phyloP scores from a whole-genome alignment of 495 filamentous ascomycete genomes.

The Evernia prunastri region DNA sequence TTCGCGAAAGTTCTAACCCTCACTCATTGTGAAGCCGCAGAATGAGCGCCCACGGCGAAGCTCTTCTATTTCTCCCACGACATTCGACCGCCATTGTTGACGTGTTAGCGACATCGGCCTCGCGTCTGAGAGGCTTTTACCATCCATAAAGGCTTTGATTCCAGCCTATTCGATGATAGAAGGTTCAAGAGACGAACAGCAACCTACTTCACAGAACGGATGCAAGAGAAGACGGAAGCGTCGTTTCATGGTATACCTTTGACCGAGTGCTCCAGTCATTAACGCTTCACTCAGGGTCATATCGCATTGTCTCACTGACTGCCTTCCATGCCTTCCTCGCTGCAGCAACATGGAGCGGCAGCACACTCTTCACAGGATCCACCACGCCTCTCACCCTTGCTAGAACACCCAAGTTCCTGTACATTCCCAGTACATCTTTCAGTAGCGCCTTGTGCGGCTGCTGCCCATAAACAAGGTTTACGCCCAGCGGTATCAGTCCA shows the following conservation, averaged over 20 bases:
- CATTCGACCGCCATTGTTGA: too few relatives aligned
- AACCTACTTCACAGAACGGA: too few relatives aligned
- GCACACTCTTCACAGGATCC: conserved; percentile 52
- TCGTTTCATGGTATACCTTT: neutral
- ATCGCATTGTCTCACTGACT: conserved; percentile 18
- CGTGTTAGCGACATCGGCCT: too few relatives aligned
- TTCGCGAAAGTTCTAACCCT: too few relatives aligned
- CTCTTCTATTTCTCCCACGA: too few relatives aligned
- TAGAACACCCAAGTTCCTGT: conserved; percentile 66
- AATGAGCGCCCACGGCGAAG: too few relatives aligned
- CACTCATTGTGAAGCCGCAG: too few relatives aligned
- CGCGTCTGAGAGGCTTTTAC: too few relatives aligned
- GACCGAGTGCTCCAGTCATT: conserved; percentile 1
- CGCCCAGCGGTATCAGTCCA: conserved; percentile 54
- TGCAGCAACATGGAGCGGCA: conserved; percentile 85
- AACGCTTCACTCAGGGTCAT: neutral
- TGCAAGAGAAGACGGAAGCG: too few relatives aligned
- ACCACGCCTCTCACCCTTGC: conserved; percentile 62
- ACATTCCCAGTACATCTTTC: conserved; percentile 67
- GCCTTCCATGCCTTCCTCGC: conserved; percentile 35
- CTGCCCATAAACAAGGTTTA: conserved; percentile 55
- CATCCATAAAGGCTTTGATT: too few relatives aligned
- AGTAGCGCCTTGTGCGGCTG: conserved; percentile 55
- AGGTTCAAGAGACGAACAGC: too few relatives aligned
- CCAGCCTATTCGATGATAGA: too few relatives aligned